Percentiles rank a stretch among this genome's conserved stretches.
Evolutionary conservation across 345 rosid species (phyloP).

Genomic region (Eucalyptus pauciflora): DNA sequence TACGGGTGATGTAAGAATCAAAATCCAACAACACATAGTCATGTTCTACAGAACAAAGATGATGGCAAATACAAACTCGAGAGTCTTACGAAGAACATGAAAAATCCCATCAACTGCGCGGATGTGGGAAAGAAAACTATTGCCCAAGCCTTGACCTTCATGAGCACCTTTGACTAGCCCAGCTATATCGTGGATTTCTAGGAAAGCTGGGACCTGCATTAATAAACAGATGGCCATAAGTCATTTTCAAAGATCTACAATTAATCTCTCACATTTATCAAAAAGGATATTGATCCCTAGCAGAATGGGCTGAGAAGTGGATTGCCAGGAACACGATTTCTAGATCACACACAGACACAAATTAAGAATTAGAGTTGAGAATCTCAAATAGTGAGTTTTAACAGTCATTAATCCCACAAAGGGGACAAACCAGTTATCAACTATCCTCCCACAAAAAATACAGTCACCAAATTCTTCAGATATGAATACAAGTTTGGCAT

Average conservation of each 20-base stretch:
- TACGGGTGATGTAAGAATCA: background rate
- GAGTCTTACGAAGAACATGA: conserved; percentile 78
- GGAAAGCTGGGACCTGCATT: conserved; percentile 70
- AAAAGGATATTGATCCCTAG: background rate
- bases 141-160: conserved; percentile 94
- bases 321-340: background rate
- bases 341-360: background rate
- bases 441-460: background rate
- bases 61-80: background rate
- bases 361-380: background rate
- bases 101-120: conserved; percentile 99
- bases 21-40: background rate
- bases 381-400: background rate
- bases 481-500: background rate
- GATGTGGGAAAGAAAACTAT: conserved; percentile 90
- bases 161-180: conserved; percentile 97
- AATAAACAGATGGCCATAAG: background rate
- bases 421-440: background rate
- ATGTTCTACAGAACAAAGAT: background rate
- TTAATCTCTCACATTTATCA: background rate
- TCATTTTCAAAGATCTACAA: background rate
- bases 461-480: background rate
- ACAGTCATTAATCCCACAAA: background rate
- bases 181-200: conserved; percentile 97
- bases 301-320: background rate